Conservation (phyloP, 495 filamentous ascomycete species). For the Ramalina peruviana region DNA sequence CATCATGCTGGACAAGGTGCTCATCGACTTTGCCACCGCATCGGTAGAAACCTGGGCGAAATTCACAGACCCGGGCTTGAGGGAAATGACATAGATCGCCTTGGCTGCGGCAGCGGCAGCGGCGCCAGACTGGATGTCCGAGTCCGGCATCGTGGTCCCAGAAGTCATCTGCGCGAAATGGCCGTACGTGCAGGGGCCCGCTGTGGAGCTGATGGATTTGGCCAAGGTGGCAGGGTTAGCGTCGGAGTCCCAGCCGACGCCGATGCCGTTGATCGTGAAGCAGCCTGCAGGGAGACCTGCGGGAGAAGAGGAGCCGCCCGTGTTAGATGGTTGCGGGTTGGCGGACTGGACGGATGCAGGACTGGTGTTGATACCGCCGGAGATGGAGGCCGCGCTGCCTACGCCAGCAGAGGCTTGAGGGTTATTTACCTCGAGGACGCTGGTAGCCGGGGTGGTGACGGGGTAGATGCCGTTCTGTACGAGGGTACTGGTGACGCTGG, state of each 20-base stretch:
- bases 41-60: neutral
- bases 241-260: slow-evolving; percentile 4
- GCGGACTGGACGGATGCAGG: too few species aligned
- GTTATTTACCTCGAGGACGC: neutral
- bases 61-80: slow-evolving; percentile 1
- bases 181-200: slow-evolving; percentile 6
- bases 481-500: neutral
- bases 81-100: slow-evolving; percentile 5
- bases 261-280: neutral
- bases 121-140: neutral
- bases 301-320: neutral
- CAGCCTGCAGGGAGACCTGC: neutral
- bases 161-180: slow-evolving; percentile 3
- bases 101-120: neutral
- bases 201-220: neutral
- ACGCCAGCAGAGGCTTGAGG: neutral
- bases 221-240: neutral
- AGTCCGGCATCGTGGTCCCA: neutral
- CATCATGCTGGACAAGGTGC: neutral
- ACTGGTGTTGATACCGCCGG: neutral
- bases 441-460: neutral
- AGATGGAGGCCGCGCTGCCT: neutral
- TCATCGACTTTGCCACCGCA: neutral
- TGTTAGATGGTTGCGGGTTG: neutral
- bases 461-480: neutral